A percentile compares a stretch with the other conserved stretches of the same genome.
phyloP scores from a whole-genome alignment of 2,329 filamentous ascomycete genomes.

The Pezicula rhizophila region DNA sequence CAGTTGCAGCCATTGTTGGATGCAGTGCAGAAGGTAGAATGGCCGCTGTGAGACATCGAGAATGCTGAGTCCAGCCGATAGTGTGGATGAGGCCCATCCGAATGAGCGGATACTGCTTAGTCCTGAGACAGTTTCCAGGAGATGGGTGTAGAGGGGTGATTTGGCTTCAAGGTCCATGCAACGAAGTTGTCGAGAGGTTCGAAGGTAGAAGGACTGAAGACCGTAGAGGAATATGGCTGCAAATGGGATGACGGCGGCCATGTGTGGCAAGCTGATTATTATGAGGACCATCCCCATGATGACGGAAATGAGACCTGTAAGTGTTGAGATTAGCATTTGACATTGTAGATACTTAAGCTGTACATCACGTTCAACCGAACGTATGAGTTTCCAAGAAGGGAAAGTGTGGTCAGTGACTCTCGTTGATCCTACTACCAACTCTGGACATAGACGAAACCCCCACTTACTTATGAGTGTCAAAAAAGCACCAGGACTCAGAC shows the following conservation, averaged over 20 bases:
- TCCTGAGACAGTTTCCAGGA: conserved; percentile 36
- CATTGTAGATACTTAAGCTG: too few species aligned
- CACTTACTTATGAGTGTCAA: neutral
- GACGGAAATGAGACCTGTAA: neutral
- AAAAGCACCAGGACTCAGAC: conserved; percentile 1
- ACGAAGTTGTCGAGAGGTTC: conserved; percentile 40
- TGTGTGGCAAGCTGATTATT: conserved; percentile 3
- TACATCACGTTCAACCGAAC: too few species aligned
- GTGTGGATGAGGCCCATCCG: conserved; percentile 29
- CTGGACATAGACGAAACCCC: too few species aligned
- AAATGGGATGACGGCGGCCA: conserved; percentile 10
- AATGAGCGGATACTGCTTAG: conserved; percentile 38
- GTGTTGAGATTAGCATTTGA: too few species aligned
- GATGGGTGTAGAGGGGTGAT: conserved; percentile 39
- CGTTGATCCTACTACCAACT: too few species aligned
- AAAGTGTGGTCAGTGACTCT: too few species aligned
- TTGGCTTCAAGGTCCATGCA: conserved; percentile 36
- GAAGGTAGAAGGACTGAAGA: conserved; percentile 34
- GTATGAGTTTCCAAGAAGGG: too few species aligned
- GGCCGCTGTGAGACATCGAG: conserved; percentile 38
- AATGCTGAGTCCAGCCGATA: neutral
- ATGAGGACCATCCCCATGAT: conserved; percentile 4
- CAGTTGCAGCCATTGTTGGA: conserved; percentile 39
- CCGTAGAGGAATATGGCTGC: conserved; percentile 3
- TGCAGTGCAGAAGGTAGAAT: conserved; percentile 37